Evolutionary conservation across 2,329 filamentous ascomycete genomes (phyloP).

Genomic region (Orbilia brochopaga): DNA sequence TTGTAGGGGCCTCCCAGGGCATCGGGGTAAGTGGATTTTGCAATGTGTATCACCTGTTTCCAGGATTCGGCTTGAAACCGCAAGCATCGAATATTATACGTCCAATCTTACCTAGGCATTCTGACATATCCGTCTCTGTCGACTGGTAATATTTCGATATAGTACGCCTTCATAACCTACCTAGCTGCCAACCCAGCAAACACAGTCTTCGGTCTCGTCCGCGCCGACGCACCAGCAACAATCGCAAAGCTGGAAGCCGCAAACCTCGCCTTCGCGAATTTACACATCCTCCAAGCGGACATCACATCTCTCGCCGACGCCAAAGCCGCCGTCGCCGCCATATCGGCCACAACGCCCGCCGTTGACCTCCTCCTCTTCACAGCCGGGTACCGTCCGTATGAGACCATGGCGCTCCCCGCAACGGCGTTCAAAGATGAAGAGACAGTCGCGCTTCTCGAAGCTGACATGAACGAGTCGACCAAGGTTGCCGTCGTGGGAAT

Average conservation of each 20-base stretch:
- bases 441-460: constrained; percentile 25
- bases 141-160: too few species aligned
- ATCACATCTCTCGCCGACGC: constrained; percentile 56
- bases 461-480: constrained; percentile 53
- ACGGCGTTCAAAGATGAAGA: constrained; percentile 38
- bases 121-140: too few species aligned
- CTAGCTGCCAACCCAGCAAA: constrained; percentile 56
- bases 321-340: constrained; percentile 56
- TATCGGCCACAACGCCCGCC: constrained; percentile 56
- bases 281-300: constrained; percentile 58
- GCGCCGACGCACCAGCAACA: constrained; percentile 54
- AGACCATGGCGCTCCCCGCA: constrained; percentile 37
- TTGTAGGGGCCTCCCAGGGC: constrained; percentile 57
- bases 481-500: constrained; percentile 56
- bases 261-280: constrained; percentile 53
- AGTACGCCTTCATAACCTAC: constrained; percentile 55
- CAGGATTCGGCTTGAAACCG: background rate
- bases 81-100: background rate
- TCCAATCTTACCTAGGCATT: too few species aligned
- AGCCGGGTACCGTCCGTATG: constrained; percentile 56
- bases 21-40: constrained; percentile 54
- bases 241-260: constrained; percentile 54
- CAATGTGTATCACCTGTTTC: background rate
- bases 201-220: constrained; percentile 59
- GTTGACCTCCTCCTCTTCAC: constrained; percentile 59